These are phyloP conservation scores for Bocquillonia castaneifolia DNA, from an alignment of 441 rosid genomes.

Conservation along the genomic window DNA sequence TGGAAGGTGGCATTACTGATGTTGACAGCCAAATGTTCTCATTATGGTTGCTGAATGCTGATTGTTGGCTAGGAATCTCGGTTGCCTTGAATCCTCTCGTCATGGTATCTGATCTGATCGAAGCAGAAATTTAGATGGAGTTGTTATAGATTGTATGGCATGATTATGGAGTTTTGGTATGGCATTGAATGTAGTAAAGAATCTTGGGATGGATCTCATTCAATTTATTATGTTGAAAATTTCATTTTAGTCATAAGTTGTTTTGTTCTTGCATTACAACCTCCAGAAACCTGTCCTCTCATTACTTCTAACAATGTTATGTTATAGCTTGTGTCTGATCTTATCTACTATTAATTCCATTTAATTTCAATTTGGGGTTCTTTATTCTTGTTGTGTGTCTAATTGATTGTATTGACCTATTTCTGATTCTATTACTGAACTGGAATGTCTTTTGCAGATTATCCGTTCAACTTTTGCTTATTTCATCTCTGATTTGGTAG, in stretches of 20 bases:
- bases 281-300: not conserved
- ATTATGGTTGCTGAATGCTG: not conserved
- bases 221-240: not conserved
- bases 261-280: not conserved
- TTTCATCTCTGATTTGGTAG: not conserved
- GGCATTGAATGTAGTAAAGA: not conserved
- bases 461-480: not conserved
- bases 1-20: not conserved
- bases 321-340: not conserved
- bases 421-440: not conserved
- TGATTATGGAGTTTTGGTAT: not conserved
- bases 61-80: not conserved
- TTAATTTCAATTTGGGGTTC: too few relatives aligned
- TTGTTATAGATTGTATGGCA: not conserved
- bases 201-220: not conserved
- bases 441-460: not conserved
- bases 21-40: not conserved
- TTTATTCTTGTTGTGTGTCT: too few relatives aligned
- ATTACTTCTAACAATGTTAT: not conserved
- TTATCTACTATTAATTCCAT: not conserved
- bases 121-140: not conserved
- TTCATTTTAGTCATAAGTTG: not conserved
- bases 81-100: not conserved
- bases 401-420: not conserved
- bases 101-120: not conserved